phyloP scores from a whole-genome alignment of 768 basidiomycete species.

The Leccinum ochraceum region DNA sequence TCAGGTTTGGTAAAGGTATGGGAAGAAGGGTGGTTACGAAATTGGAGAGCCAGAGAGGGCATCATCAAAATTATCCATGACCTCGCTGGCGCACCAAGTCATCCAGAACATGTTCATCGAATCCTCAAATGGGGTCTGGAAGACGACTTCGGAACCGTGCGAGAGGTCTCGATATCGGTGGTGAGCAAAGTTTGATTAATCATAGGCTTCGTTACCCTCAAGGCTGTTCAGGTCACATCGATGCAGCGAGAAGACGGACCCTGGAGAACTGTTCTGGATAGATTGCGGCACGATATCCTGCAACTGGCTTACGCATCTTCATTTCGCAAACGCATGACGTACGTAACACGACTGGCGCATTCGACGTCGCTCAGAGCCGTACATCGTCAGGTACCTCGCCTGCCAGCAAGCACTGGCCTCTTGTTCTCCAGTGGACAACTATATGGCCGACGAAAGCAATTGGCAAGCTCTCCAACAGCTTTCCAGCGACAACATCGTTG shows the following conservation, averaged over 20 bases:
- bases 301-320: conserved; percentile 46
- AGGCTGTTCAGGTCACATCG: conserved; percentile 45
- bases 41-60: conserved; percentile 83
- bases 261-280: conserved; percentile 37
- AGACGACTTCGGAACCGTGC: conserved; percentile 82
- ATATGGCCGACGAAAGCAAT: conserved; percentile 42
- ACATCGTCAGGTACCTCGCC: conserved; percentile 62
- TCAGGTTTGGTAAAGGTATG: conserved; percentile 52
- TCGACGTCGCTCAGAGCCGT: conserved; percentile 18
- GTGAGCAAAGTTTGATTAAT: conserved; percentile 44
- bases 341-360: conserved; percentile 31
- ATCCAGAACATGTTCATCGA: conserved; percentile 47
- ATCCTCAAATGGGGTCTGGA: conserved; percentile 64
- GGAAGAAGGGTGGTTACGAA: conserved; percentile 57
- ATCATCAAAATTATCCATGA: conserved; percentile 56
- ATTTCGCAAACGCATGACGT: conserved; percentile 73
- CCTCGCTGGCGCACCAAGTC: conserved; percentile 46
- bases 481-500: conserved; percentile 68
- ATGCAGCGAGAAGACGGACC: conserved; percentile 44
- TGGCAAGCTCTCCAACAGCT: conserved; percentile 58
- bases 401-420: conserved; percentile 63
- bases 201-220: conserved; percentile 9
- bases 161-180: conserved; percentile 67
- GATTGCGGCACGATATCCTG: conserved; percentile 43
- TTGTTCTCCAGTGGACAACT: conserved; percentile 35